phyloP scores from a whole-genome alignment of 805 yeast species.

The Myxozyma nipponensis region DNA sequence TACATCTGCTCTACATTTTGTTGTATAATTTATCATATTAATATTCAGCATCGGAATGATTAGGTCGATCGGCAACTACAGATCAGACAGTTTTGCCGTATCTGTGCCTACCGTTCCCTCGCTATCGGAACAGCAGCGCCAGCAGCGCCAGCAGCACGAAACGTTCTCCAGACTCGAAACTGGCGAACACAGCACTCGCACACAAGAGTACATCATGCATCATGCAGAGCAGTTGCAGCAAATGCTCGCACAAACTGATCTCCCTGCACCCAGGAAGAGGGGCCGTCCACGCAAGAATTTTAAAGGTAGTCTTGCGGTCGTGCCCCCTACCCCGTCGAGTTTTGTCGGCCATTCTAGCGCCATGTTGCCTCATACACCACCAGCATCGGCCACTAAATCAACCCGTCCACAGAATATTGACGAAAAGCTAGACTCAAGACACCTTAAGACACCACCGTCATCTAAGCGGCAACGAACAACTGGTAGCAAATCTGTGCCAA shows the following conservation, averaged over 20 bases:
- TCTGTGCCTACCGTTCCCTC: not conserved
- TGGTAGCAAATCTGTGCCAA: constrained; percentile 6
- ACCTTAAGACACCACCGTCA: not conserved
- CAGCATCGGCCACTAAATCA: not conserved
- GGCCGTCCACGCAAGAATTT: constrained; percentile 9
- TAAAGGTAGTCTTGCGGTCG: constrained; percentile 5
- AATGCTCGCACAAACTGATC: not conserved
- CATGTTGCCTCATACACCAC: constrained; percentile 2
- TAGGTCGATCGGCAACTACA: not conserved
- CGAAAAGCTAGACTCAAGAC: not conserved
- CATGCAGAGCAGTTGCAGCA: no score
- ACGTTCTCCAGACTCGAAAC: not conserved
- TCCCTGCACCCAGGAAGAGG: constrained; percentile 1
- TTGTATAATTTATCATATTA: no score
- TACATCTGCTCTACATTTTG: no score
- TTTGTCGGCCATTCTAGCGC: not conserved
- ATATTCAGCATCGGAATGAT: no score
- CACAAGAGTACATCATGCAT: no score
- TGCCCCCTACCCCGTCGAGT: constrained; percentile 10
- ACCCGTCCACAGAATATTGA: not conserved
- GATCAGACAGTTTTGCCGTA: not conserved
- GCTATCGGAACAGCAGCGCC: not conserved
- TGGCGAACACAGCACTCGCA: not conserved
- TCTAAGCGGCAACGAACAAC: constrained; percentile 2
- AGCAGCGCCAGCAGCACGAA: no score